phyloP scores from a whole-genome alignment of 78 protist genomes.

The Polysphondylium violaceum region DNA sequence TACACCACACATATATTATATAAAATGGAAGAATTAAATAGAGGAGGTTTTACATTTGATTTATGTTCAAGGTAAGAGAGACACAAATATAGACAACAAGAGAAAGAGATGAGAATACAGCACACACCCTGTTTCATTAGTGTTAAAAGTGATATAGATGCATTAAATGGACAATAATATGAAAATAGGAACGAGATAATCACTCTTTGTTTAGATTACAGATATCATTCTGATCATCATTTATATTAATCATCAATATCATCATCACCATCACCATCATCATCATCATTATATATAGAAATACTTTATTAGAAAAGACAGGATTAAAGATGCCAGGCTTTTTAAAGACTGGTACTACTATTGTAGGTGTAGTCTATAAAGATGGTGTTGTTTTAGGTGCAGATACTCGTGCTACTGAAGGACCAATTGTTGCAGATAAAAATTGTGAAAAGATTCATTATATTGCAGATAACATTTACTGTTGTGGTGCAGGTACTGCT shows the following conservation, averaged over 20 bases:
- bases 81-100: background rate
- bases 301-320: slow-evolving; percentile 57
- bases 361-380: slow-evolving; percentile 96
- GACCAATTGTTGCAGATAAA: slow-evolving; percentile 98
- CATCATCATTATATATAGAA: slow-evolving; percentile 46
- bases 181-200: too few relatives aligned
- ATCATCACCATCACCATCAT: background rate
- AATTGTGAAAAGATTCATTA: slow-evolving; percentile 99
- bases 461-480: slow-evolving; percentile 98
- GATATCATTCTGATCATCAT: too few relatives aligned
- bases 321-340: slow-evolving; percentile 86
- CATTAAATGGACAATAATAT: too few relatives aligned
- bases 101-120: too few relatives aligned
- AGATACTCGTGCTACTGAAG: slow-evolving; percentile 99
- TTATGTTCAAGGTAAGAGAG: slow-evolving; percentile 58
- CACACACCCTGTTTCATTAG: too few relatives aligned
- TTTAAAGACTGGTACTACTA: slow-evolving; percentile 99
- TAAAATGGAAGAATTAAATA: slow-evolving; percentile 63
- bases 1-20: background rate
- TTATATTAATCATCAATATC: background rate
- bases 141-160: too few relatives aligned
- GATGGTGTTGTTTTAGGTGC: slow-evolving; percentile 98
- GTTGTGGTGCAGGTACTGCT: slow-evolving; percentile 99
- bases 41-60: slow-evolving; percentile 82
- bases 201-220: background rate